A percentile compares a stretch with the other conserved stretches of the same genome.
phyloP scores from a whole-genome alignment of 352 stramenopile genomes.

The Globisporangium carolinianum region DNA sequence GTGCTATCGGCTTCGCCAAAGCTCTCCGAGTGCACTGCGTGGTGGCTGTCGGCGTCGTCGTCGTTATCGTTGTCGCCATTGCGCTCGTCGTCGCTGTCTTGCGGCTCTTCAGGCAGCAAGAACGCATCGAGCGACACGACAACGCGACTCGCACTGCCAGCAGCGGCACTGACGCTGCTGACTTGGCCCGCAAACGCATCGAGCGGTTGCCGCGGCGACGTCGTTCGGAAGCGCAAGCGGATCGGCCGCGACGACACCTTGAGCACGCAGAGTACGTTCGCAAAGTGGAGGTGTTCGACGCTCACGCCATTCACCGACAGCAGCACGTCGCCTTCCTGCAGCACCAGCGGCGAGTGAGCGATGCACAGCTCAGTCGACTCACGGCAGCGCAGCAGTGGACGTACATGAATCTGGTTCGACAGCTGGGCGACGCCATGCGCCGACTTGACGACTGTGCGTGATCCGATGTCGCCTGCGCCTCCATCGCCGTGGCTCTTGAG shows the following conservation, averaged over 20 bases:
- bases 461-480: constrained; percentile 12
- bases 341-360: neutral
- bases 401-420: constrained; percentile 46
- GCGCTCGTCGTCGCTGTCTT: constrained; percentile 43
- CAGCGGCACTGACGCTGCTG: constrained; percentile 1
- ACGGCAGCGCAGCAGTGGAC: constrained; percentile 4
- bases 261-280: constrained; percentile 56
- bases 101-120: constrained; percentile 24
- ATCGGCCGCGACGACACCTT: constrained; percentile 65
- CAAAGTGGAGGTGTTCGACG: constrained; percentile 55
- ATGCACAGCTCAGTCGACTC: too few relatives aligned
- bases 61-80: constrained; percentile 37
- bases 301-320: constrained; percentile 66
- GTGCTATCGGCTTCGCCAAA: constrained; percentile 72
- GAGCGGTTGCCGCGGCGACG: constrained; percentile 13
- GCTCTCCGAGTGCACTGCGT: constrained; percentile 66
- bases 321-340: constrained; percentile 62
- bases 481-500: constrained; percentile 30
- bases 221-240: constrained; percentile 50
- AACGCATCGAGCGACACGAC: constrained; percentile 23
- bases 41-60: constrained; percentile 60
- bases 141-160: neutral
- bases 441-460: constrained; percentile 50
- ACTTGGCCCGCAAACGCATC: constrained; percentile 13
- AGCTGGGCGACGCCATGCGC: constrained; percentile 38